phyloP scores from a whole-genome alignment of 257 asterid genomes.

The Rauvolfia tetraphylla region DNA sequence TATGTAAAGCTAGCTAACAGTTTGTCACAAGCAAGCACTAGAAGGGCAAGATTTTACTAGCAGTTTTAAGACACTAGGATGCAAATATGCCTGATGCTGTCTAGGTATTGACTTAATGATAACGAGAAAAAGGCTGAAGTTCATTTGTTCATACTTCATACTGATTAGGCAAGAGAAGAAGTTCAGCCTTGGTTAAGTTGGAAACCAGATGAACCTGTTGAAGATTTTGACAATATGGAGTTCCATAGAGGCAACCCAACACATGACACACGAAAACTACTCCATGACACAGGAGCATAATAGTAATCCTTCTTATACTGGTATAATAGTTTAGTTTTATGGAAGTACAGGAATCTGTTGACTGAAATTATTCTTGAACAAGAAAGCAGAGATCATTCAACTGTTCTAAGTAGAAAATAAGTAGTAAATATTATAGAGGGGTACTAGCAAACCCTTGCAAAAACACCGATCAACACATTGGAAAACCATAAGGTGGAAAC shows the following conservation, averaged over 20 bases:
- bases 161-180: background rate
- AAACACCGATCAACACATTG: background rate
- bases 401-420: background rate
- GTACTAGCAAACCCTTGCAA: background rate
- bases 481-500: background rate
- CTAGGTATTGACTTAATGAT: background rate
- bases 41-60: background rate
- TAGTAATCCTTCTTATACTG: no score
- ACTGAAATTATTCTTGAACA: background rate
- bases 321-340: background rate
- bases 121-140: no score
- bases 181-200: background rate
- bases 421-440: background rate
- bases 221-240: background rate
- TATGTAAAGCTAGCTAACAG: background rate
- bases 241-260: background rate
- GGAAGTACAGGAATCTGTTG: background rate
- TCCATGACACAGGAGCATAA: background rate
- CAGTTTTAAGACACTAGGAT: background rate
- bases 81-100: background rate
- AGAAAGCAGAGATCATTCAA: slow-evolving; percentile 1
- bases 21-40: no score
- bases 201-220: background rate
- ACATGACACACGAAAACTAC: background rate
- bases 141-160: no score